Percentiles rank a stretch among this genome's conserved stretches.
Conservation (phyloP, 2,329 filamentous ascomycete species). For the Xylariaceae sp. region DNA sequence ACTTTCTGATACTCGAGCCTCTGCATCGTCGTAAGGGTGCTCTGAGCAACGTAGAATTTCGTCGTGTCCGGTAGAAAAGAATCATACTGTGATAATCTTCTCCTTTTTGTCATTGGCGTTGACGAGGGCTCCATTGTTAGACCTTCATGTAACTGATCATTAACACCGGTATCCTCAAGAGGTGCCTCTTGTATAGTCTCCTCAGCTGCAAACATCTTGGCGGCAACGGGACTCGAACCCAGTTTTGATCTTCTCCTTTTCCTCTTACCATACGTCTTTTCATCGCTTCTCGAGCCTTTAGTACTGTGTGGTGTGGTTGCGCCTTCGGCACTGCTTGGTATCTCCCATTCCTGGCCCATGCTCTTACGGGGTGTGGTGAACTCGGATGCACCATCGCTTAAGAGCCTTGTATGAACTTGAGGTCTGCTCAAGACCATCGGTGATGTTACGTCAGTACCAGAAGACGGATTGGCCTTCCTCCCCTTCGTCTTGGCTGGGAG, state of each 20-base stretch:
- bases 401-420: constrained; percentile 25
- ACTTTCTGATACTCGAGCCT: constrained; percentile 43
- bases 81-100: constrained; percentile 34
- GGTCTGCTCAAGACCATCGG: constrained; percentile 30
- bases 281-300: constrained; percentile 25
- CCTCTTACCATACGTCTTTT: constrained; percentile 30
- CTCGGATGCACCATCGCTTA: constrained; percentile 34
- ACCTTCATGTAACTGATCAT: constrained; percentile 14
- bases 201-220: constrained; percentile 24
- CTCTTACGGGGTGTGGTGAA: constrained; percentile 41
- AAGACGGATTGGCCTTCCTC: constrained; percentile 34
- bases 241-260: constrained; percentile 24
- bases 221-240: constrained; percentile 19
- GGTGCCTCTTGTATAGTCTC: constrained; percentile 6
- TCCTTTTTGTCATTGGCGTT: constrained; percentile 25
- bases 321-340: constrained; percentile 42
- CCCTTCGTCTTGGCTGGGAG: constrained; percentile 34
- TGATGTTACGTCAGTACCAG: constrained; percentile 40
- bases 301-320: constrained; percentile 4
- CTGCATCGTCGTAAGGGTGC: constrained; percentile 44
- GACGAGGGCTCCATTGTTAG: constrained; percentile 14
- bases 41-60: constrained; percentile 43
- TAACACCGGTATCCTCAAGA: constrained; percentile 1
- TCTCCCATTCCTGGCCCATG: constrained; percentile 41
- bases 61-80: constrained; percentile 24